These are phyloP conservation scores for Eucalyptus polyanthemos DNA, from an alignment of 345 rosid genomes.

Conservation along the genomic window DNA sequence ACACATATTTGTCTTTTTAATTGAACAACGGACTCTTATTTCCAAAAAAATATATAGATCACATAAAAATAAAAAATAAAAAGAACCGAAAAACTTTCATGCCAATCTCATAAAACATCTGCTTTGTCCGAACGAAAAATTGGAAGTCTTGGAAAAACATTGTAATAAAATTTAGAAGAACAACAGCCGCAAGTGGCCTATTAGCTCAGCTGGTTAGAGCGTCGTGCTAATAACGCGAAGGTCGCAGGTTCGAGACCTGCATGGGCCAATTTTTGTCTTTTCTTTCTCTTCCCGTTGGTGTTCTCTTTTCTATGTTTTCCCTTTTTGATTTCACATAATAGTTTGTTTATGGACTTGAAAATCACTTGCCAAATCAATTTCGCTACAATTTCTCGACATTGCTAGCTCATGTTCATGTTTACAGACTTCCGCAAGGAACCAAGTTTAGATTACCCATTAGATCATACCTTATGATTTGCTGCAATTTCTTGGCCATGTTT, in stretches of 20 bases:
- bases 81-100: too few species aligned
- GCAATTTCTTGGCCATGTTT: not conserved
- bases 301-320: not conserved
- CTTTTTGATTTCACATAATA: not conserved
- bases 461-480: not conserved
- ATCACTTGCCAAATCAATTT: not conserved
- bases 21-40: not conserved
- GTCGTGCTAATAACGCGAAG: slow-evolving; percentile 97
- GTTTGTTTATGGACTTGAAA: not conserved
- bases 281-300: not conserved
- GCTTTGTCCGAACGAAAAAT: not conserved
- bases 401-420: not conserved
- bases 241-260: slow-evolving; percentile 55
- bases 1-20: not conserved
- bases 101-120: not conserved
- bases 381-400: not conserved
- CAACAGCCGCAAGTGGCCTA: not conserved
- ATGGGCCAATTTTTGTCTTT: slow-evolving; percentile 14
- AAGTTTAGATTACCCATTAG: not conserved
- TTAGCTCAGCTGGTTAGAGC: slow-evolving; percentile 72
- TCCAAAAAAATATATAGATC: not conserved
- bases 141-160: rapidly evolving
- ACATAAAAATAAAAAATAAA: too few species aligned
- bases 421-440: not conserved
- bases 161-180: too few species aligned